These are phyloP conservation scores for Zangia roseola DNA, from an alignment of 768 basidiomycete genomes.

Conservation along the genomic window DNA sequence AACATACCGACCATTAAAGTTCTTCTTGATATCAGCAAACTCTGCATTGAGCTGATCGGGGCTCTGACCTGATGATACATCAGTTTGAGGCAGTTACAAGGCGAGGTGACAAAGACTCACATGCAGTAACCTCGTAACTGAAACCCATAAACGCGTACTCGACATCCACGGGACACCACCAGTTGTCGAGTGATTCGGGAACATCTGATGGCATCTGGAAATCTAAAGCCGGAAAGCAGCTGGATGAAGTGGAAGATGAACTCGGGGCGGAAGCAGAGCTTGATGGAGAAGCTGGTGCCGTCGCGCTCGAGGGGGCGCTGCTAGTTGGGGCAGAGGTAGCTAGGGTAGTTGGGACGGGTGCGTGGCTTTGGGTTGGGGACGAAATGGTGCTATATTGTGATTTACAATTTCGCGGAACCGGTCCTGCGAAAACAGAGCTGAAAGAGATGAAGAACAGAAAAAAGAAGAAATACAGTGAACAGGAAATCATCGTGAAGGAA, in stretches of 20 bases:
- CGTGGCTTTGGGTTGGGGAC: too few species aligned
- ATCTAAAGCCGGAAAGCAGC: constrained; percentile 40
- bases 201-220: constrained; percentile 55
- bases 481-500: neutral
- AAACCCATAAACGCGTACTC: constrained; percentile 80
- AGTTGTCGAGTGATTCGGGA: constrained; percentile 45
- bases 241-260: neutral
- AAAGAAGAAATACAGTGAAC: neutral
- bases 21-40: constrained; percentile 57
- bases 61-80: constrained; percentile 51
- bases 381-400: neutral
- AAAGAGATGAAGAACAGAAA: constrained; percentile 12
- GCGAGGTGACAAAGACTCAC: constrained; percentile 35
- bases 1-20: constrained; percentile 65
- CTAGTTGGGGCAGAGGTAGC: neutral
- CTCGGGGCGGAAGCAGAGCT: neutral
- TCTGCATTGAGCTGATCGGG: constrained; percentile 46
- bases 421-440: constrained; percentile 9
- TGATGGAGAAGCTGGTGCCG: neutral
- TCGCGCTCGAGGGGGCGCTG: neutral
- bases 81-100: neutral
- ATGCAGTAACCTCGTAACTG: constrained; percentile 69
- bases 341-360: too few species aligned
- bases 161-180: constrained; percentile 63
- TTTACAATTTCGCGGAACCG: constrained; percentile 13